Evolutionary conservation across 441 rosid genomes (phyloP), one percentile per base, ranked within the genome.

Genomic region (Erodium chrysanthum): DNA sequence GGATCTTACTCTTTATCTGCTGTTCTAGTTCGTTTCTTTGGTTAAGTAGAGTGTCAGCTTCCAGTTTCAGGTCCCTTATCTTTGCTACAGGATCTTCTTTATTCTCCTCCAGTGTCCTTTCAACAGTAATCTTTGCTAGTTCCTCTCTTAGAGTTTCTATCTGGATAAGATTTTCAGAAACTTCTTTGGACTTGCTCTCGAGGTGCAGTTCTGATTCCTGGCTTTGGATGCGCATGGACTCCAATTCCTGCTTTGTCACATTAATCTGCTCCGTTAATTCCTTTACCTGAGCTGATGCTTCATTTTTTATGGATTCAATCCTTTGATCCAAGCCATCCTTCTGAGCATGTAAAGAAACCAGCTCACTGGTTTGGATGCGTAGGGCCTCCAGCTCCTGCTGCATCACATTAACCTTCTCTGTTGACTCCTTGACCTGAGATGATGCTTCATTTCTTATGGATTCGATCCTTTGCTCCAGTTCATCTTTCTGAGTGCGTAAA

Each of bases 91-190:
- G n/a, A n/a, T 71, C 17, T 25, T 69, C 73, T 50, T 20, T 69
- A 31, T 69, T 25, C 29, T 25, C 77, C 63, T 65, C 67, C 62
- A n/a, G 22, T 44, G 59, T 25, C 54, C 48, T 68, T 11, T 56
- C 63, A 65, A 25, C 63, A 2, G 42, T 42, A 23, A 2, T 50
- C 21, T 46, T 68, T 58, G 56, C 52, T 22, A 68, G 44, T 10
- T 76, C 84, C 77, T 82, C 11, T 76, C 77, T 72, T 82, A 82
- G 72, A 73, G 76, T 70, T 71, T 79, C 84, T 17, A 77, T 79
- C 75, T 84, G 83, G 71, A 69, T 76, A 72, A 74, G 18, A 71
- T 62, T 68, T 65, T 83, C 89, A 33, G 88, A 85, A 67, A 80
- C 76, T 71, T 83, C 90, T 62, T 68, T 68, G 5, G 78, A 73